Evolutionary conservation across 75 land plant species (phyloP).

Genomic region (Selaginella tamariscina): DNA sequence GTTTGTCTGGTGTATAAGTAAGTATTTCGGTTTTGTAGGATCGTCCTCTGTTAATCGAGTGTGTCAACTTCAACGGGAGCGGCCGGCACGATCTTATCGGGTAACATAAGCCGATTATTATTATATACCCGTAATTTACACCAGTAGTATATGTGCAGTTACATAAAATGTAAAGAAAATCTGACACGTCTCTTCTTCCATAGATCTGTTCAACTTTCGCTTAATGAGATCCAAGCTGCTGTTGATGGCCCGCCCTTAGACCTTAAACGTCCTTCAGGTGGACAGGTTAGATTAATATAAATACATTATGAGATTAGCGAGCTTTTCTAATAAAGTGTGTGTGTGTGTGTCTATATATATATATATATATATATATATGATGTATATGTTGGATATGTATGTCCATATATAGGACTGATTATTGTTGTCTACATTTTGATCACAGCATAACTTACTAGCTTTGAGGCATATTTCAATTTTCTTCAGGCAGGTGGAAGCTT

Average conservation of each 20-base stretch:
- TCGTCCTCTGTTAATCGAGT: conserved; percentile 42
- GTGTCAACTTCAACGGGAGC: conserved; percentile 54
- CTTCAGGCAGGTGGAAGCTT: conserved; percentile 46
- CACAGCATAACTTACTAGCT: neutral
- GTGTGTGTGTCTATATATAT: neutral
- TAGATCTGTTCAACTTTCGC: conserved; percentile 2
- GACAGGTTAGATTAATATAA: neutral
- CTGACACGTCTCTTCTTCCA: neutral
- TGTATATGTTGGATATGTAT: neutral
- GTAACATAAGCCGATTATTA: conserved; percentile 27
- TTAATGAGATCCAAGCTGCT: neutral
- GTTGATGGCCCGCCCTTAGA: neutral
- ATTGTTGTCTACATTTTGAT: neutral
- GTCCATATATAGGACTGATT: no score
- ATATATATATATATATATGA: neutral
- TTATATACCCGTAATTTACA: conserved; percentile 12
- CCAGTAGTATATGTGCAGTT: neutral
- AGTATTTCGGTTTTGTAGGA: conserved; percentile 63
- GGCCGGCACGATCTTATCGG: conserved; percentile 67
- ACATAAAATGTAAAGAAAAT: neutral
- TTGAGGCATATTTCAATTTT: conserved; percentile 5
- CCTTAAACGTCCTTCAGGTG: neutral
- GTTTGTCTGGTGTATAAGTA: no score
- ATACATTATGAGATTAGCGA: no score
- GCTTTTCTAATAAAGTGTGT: neutral